Base-by-base conservation (phyloP, 768 basidiomycete genomes). In the Tylopilus vinaceipallidus region DNA sequence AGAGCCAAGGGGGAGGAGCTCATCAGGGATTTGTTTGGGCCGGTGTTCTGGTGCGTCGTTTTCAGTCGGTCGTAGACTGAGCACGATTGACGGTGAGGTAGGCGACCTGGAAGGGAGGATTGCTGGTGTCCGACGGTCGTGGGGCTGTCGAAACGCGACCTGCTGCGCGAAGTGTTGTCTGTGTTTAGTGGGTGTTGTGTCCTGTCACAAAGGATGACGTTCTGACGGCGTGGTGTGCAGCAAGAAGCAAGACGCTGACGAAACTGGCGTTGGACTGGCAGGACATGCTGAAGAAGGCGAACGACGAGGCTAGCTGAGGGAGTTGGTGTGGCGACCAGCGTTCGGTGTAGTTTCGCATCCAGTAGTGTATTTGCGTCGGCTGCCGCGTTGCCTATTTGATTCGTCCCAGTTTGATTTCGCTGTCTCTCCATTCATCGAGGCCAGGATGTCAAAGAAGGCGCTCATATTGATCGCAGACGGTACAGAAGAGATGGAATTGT, bases 401-500 rank as follows among this genome's bases (percentile, higher is more conserved):
- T 17, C 24, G 34, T 49, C 11, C 35, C 43, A 2, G 33, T 45
- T 19, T 50, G 30, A 19, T 17, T 32, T 22, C 51, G 44, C 30
- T 36, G 35, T 7, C 36, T 53, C 36, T 42, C 39, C 7, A 23
- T 50, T 20, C 34, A 42, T 22, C 54, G 29, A 45, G 42, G 34
- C 16, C 2, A 44, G n/a, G 13, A 66, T 65, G 64, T 42, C 64
- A 30, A 65, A 66, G 52, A 68, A 59, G 27, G 90, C 86, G 6
- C 71, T 90, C 19, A 75, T 92, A 40, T 72, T 92, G 20, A 78
- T 92, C 23, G 85, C 89, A 16, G 78, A 91, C 61, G 90, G 90
- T 12, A 91, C 90, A 2, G 90, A 92, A 63, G 90, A 92, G 70
- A 91, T 90, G 83, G 89, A 91, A 68, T 91, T 91, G 89, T 36